A percentile compares a stretch with the other conserved stretches of the same genome.
These are phyloP conservation scores for Pyrenochaeta sp. DNA, from an alignment of 2,329 filamentous ascomycete genomes.

Conservation along the genomic window DNA sequence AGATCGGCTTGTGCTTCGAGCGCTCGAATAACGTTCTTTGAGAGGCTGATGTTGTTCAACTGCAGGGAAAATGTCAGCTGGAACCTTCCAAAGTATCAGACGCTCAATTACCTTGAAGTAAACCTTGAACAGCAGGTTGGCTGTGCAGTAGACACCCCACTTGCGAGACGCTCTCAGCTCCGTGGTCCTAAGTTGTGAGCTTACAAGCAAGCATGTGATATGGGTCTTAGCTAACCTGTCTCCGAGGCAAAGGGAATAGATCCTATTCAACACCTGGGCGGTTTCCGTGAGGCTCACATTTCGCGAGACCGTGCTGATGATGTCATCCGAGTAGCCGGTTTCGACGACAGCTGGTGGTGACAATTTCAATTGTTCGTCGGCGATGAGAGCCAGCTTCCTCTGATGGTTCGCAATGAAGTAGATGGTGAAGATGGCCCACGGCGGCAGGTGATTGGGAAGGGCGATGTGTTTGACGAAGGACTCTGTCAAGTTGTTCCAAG, in stretches of 20 bases:
- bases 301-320: conserved; percentile 69
- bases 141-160: conserved; percentile 96
- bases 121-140: conserved; percentile 96
- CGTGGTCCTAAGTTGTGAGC: conserved; percentile 66
- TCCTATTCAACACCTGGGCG: conserved; percentile 86
- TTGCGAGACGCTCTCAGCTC: conserved; percentile 85
- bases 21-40: conserved; percentile 86
- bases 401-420: conserved; percentile 89
- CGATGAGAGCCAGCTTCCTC: conserved; percentile 86
- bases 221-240: conserved; percentile 69
- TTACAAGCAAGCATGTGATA: conserved; percentile 9
- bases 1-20: conserved; percentile 81
- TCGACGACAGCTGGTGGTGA: conserved; percentile 57
- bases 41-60: conserved; percentile 87
- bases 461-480: conserved; percentile 83
- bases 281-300: conserved; percentile 90
- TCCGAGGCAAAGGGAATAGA: conserved; percentile 88
- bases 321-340: conserved; percentile 76
- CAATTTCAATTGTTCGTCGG: conserved; percentile 73
- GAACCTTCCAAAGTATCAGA: too few species aligned
- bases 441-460: too few species aligned
- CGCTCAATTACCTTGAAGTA: conserved; percentile 76
- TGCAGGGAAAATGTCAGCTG: conserved; percentile 39
- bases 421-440: conserved; percentile 92
- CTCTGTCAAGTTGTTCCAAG: conserved; percentile 86